These are phyloP conservation scores for Cymodocea nodosa DNA, from an alignment of 116 monocot species.

Conservation along the genomic window DNA sequence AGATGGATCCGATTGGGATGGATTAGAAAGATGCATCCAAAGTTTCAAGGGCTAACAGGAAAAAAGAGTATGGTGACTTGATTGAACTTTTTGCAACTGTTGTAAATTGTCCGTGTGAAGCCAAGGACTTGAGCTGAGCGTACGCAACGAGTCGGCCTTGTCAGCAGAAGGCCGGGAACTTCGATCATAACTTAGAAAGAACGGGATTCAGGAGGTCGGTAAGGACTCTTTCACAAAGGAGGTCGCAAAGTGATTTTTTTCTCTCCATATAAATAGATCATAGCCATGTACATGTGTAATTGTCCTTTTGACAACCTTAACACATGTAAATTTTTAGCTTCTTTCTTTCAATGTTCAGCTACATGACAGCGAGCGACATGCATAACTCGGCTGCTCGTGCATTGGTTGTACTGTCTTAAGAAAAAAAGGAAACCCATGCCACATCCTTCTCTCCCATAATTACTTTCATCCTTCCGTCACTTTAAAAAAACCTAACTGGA, in stretches of 20 bases:
- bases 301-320: not conserved
- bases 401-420: too few relatives aligned
- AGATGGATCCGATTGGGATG: constrained; percentile 10
- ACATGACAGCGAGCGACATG: not conserved
- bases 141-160: too few relatives aligned
- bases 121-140: too few relatives aligned
- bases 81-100: too few relatives aligned
- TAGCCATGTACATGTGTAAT: not conserved
- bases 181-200: not conserved
- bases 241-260: not conserved
- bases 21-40: constrained; percentile 16
- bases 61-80: not conserved
- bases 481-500: too few relatives aligned
- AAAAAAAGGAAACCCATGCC: too few relatives aligned
- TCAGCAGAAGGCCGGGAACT: too few relatives aligned
- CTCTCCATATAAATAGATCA: not conserved
- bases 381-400: not conserved
- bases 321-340: not conserved
- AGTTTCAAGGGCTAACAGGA: constrained; percentile 2
- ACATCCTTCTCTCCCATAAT: too few relatives aligned
- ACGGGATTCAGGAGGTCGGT: not conserved
- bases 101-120: too few relatives aligned
- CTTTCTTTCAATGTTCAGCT: not conserved
- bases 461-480: too few relatives aligned
- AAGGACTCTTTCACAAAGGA: not conserved